Conservation (phyloP, 1,284 basidiomycete species). For the Sparassis latifolia region DNA sequence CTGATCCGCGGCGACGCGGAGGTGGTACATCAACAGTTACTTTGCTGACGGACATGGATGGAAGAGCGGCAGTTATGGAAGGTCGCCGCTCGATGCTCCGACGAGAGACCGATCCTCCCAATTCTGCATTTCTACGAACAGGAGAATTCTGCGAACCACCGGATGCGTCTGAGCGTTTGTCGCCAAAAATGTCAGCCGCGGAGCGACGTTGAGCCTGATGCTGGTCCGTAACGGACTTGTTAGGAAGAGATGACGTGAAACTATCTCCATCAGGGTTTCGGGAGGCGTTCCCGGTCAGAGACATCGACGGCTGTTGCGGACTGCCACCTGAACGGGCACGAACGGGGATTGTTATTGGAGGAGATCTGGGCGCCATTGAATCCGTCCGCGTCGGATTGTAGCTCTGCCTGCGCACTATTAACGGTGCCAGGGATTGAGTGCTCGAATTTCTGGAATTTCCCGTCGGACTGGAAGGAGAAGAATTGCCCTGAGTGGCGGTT, state of each 20-base stretch:
- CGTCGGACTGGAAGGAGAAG: conserved; percentile 23
- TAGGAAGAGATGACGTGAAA: conserved; percentile 26
- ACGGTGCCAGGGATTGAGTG: conserved; percentile 26
- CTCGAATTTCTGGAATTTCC: conserved; percentile 22
- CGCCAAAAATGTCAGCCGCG: conserved; percentile 35
- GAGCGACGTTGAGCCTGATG: conserved; percentile 39
- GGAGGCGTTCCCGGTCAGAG: conserved; percentile 32
- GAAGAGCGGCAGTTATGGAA: conserved; percentile 38
- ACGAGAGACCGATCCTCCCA: conserved; percentile 40
- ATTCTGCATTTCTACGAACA: conserved; percentile 49
- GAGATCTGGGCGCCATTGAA: conserved; percentile 18
- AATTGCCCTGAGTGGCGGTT: conserved; percentile 10
- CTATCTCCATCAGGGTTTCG: conserved; percentile 29
- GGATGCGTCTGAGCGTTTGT: conserved; percentile 36
- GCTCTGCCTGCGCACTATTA: conserved; percentile 45
- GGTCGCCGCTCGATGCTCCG: conserved; percentile 41
- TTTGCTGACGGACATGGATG: conserved; percentile 24
- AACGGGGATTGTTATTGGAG: conserved; percentile 29
- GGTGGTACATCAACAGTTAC: conserved; percentile 17
- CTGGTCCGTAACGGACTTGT: conserved; percentile 38
- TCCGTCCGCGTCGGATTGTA: conserved; percentile 27
- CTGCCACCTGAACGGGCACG: conserved; percentile 40
- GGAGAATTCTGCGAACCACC: conserved; percentile 43
- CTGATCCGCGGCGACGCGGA: conserved; percentile 24
- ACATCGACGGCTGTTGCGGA: conserved; percentile 35